These are phyloP conservation scores for Leccinum brunneo-olivaceum DNA, from an alignment of 1,284 basidiomycete genomes.

Conservation along the genomic window DNA sequence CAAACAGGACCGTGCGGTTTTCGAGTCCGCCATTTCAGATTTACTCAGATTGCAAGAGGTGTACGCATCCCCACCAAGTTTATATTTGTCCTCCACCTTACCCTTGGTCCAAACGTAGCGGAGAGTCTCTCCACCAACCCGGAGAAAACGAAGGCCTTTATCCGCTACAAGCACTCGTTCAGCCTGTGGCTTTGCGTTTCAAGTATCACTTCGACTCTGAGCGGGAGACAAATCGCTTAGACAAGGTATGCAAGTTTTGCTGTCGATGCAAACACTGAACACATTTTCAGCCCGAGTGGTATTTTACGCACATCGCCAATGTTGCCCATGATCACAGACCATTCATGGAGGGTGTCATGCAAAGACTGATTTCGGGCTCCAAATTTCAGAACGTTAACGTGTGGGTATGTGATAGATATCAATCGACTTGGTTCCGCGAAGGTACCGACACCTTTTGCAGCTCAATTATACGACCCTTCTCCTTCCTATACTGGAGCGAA, in stretches of 20 bases:
- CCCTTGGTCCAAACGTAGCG: conserved; percentile 37
- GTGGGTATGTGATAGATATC: conserved; percentile 47
- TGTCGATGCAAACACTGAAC: background rate
- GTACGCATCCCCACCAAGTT: conserved; percentile 39
- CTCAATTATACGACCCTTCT: conserved; percentile 74
- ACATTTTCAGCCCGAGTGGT: conserved; percentile 84
- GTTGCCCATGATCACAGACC: conserved; percentile 72
- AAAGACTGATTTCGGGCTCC: conserved; percentile 59
- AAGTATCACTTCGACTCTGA: conserved; percentile 92
- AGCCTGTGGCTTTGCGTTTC: conserved; percentile 83
- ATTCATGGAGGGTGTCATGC: conserved; percentile 75
- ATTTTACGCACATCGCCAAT: conserved; percentile 86
- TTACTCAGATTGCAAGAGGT: conserved; percentile 71
- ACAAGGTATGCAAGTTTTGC: conserved; percentile 58
- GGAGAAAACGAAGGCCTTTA: conserved; percentile 55
- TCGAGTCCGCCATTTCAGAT: conserved; percentile 71
- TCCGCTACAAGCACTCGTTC: conserved; percentile 78
- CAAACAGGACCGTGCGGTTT: conserved; percentile 48
- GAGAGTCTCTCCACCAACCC: conserved; percentile 33
- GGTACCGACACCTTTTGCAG: conserved; percentile 35
- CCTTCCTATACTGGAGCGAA: conserved; percentile 62
- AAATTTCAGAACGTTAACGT: conserved; percentile 65
- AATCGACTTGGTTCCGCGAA: background rate
- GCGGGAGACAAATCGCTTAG: conserved; percentile 83
- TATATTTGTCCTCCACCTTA: conserved; percentile 2